Evolutionary conservation across 148 eudicot species (phyloP).

Genomic region (Rhododendron ferrugineum): DNA sequence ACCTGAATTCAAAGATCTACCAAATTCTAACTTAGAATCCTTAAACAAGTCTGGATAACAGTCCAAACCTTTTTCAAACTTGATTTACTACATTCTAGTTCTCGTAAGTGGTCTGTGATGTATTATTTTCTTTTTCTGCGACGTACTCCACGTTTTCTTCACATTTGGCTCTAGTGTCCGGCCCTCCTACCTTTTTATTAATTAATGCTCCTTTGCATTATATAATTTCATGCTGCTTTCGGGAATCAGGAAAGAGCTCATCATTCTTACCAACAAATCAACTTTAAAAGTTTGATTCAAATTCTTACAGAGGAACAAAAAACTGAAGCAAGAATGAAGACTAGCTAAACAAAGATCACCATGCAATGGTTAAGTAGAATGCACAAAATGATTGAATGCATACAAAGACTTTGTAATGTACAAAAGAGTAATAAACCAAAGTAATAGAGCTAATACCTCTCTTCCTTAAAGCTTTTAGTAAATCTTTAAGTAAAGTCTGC

Average conservation of each 20-base stretch:
- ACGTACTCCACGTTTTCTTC: background rate
- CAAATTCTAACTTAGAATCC: background rate
- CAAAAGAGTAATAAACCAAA: background rate
- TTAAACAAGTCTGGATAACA: background rate
- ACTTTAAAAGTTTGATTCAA: background rate
- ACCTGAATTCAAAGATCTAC: background rate
- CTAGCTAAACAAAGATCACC: background rate
- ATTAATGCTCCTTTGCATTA: background rate
- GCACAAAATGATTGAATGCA: background rate
- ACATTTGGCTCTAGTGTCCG: background rate
- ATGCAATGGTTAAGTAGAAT: background rate
- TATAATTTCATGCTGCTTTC: background rate
- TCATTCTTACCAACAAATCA: background rate
- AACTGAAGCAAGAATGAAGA: background rate
- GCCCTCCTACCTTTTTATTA: background rate
- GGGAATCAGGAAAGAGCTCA: background rate
- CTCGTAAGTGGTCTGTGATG: background rate
- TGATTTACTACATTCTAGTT: background rate
- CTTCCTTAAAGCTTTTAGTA: constrained; percentile 49
- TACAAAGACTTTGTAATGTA: background rate
- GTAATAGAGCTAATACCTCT: constrained; percentile 41
- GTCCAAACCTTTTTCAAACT: background rate
- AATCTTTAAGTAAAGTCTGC: constrained; percentile 59
- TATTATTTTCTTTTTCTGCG: background rate
- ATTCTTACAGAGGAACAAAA: background rate